Conservation (phyloP, 805 yeast genomes). For the Lipomyces yamanashiensis region DNA sequence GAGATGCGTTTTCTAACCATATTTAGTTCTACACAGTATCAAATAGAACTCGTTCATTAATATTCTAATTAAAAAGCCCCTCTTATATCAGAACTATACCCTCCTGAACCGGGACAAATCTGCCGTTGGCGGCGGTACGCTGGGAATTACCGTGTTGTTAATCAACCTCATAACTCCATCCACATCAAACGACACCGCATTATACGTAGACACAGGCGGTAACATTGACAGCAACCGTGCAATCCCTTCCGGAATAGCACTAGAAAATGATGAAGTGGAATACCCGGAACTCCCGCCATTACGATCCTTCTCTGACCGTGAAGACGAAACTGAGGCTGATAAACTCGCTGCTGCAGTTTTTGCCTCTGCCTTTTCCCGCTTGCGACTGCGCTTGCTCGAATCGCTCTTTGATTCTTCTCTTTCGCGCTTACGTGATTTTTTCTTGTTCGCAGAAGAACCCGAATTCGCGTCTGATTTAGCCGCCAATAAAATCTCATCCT, state of each 20-base stretch:
- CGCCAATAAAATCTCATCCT: not conserved
- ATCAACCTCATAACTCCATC: constrained; percentile 53
- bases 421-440: constrained; percentile 17
- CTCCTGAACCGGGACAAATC: constrained; percentile 23
- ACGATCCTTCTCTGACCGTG: not conserved
- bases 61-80: too few relatives aligned
- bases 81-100: not conserved
- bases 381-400: constrained; percentile 22
- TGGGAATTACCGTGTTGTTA: constrained; percentile 40
- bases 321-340: not conserved
- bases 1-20: too few relatives aligned
- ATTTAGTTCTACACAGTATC: too few relatives aligned
- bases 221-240: constrained; percentile 59
- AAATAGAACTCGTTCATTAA: not conserved
- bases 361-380: constrained; percentile 30
- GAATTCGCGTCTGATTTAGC: not conserved
- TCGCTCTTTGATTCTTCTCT: constrained; percentile 6
- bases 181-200: constrained; percentile 59
- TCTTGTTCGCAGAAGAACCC: not conserved
- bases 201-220: constrained; percentile 64
- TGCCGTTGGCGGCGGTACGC: constrained; percentile 29
- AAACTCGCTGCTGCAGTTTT: constrained; percentile 7
- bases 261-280: not conserved
- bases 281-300: constrained; percentile 1
- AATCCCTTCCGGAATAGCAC: constrained; percentile 38